Percentiles rank a stretch among this genome's conserved stretches.
Conservation (phyloP, 2,329 filamentous ascomycete genomes). For the Arachnomyces sp. region DNA sequence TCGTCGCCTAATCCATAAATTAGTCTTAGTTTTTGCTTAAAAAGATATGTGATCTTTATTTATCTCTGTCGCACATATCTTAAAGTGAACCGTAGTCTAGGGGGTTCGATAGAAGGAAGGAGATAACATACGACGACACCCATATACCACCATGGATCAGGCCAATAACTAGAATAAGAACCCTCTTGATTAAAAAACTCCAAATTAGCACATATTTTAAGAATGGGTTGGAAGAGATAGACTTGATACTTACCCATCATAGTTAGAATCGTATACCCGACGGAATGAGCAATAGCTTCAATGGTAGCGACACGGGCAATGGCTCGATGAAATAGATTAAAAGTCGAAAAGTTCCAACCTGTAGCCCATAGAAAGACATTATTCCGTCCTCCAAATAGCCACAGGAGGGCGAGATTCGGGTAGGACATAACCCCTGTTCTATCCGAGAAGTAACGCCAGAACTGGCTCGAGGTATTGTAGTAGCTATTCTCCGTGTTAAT, state of each 20-base stretch:
- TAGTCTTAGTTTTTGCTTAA: too few relatives aligned
- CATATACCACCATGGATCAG: constrained; percentile 15
- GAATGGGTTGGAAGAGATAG: too few relatives aligned
- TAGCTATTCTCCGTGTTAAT: constrained; percentile 6
- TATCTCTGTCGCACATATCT: too few relatives aligned
- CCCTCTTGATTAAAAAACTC: constrained; percentile 2
- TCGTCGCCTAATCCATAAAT: constrained; percentile 15
- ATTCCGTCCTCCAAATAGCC: constrained; percentile 61
- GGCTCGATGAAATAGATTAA: constrained; percentile 62
- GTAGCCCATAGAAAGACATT: constrained; percentile 60
- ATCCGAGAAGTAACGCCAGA: constrained; percentile 53
- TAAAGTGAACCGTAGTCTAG: constrained; percentile 3
- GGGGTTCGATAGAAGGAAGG: constrained; percentile 3
- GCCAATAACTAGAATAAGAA: constrained; percentile 12
- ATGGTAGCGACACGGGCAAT: constrained; percentile 55
- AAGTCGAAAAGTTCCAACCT: constrained; percentile 61
- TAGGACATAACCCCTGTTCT: constrained; percentile 58
- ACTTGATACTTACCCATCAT: constrained; percentile 7
- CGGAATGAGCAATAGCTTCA: constrained; percentile 56
- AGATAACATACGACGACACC: constrained; percentile 19
- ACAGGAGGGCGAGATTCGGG: constrained; percentile 57
- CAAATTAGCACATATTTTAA: not conserved
- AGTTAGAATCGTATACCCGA: constrained; percentile 47
- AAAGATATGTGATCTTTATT: too few relatives aligned
- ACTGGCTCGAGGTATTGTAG: constrained; percentile 23